Conservation (phyloP, 192 early-diverging fungal species). For the Entomortierella lignicola region DNA sequence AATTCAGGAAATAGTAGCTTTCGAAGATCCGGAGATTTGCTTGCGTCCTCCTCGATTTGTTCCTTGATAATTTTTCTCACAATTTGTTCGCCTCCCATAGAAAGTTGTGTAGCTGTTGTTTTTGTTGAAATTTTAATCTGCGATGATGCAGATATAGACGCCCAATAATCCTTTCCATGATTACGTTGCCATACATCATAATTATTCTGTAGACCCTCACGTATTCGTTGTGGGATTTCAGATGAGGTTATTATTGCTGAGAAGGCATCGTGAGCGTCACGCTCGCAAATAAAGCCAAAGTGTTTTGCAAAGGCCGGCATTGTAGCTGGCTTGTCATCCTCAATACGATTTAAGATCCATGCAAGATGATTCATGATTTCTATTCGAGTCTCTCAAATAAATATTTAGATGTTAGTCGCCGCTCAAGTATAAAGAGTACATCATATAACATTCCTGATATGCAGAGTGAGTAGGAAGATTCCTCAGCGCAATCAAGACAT, state of each 20-base stretch:
- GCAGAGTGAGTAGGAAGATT: constrained; percentile 1
- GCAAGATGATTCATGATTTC: background rate
- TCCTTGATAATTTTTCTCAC: background rate
- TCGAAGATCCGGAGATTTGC: too few relatives aligned
- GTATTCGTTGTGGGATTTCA: background rate
- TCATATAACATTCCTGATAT: background rate
- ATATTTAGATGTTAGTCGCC: background rate
- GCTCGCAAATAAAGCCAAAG: background rate
- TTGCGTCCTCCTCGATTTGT: background rate
- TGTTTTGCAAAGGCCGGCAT: background rate
- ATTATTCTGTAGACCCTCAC: background rate
- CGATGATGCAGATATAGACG: background rate
- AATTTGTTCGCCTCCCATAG: background rate
- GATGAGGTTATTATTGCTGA: background rate
- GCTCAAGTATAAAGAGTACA: background rate
- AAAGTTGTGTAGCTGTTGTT: background rate
- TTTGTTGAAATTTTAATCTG: constrained; percentile 4
- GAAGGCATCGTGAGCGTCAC: background rate
- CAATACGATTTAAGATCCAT: background rate
- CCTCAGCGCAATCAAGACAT: background rate
- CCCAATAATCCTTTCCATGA: background rate
- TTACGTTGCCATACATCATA: background rate
- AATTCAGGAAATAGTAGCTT: too few relatives aligned
- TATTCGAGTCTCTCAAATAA: background rate
- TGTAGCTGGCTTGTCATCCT: background rate